Conservation (phyloP, 2,329 filamentous ascomycete species). For the Aspergillus sojae region DNA sequence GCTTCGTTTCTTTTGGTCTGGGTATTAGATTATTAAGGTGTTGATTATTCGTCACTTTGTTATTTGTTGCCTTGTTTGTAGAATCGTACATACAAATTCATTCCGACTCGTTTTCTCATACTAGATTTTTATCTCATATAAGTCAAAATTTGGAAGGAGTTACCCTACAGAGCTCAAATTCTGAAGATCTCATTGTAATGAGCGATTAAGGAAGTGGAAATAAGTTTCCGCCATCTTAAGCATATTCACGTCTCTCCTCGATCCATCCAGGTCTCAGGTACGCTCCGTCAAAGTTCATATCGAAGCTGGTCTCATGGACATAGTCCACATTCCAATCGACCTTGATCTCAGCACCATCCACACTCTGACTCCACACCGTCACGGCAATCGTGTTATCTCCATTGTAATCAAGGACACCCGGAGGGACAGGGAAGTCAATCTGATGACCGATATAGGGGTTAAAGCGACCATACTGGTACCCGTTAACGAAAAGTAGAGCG, state of each 20-base stretch:
- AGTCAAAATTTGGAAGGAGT: not conserved
- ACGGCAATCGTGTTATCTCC: constrained; percentile 62
- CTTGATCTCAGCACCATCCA: constrained; percentile 53
- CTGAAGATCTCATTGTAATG: not conserved
- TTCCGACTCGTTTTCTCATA: not conserved
- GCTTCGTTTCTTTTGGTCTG: not conserved
- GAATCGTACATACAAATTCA: too few species aligned
- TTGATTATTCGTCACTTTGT: not conserved
- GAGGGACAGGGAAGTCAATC: constrained; percentile 61
- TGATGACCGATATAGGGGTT: constrained; percentile 65
- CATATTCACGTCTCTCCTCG: constrained; percentile 40
- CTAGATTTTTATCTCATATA: not conserved
- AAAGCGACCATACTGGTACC: constrained; percentile 65
- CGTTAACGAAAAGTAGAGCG: constrained; percentile 64
- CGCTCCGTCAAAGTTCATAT: constrained; percentile 39
- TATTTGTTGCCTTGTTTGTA: not conserved
- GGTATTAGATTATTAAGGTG: not conserved
- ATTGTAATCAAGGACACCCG: constrained; percentile 60
- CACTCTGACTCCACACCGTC: constrained; percentile 62
- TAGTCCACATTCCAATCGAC: constrained; percentile 59
- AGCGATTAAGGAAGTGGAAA: too few species aligned
- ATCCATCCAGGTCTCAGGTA: constrained; percentile 58
- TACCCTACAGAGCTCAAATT: too few species aligned
- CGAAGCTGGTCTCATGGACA: constrained; percentile 56
- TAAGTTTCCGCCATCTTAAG: constrained; percentile 9